Evolutionary conservation across 2,329 filamentous ascomycete genomes (phyloP).

Genomic region (Neofusicoccum parvum): DNA sequence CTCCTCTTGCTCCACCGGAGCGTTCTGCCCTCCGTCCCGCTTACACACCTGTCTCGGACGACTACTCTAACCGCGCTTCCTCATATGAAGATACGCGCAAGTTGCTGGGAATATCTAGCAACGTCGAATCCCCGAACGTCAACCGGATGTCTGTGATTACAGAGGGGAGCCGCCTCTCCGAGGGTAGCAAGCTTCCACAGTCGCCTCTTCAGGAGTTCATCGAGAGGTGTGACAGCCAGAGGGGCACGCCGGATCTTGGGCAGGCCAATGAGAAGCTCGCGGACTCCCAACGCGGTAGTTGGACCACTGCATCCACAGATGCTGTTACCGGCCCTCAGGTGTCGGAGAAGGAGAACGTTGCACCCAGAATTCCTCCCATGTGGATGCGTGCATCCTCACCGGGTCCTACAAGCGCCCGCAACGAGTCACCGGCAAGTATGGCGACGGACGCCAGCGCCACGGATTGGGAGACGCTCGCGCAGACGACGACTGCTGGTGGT

Average conservation of each 20-base stretch:
- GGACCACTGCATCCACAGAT: not conserved
- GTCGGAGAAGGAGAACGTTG: not conserved
- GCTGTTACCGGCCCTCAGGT: not conserved
- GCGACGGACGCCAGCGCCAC: constrained; percentile 26
- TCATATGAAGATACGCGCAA: constrained; percentile 21
- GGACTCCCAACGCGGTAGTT: not conserved
- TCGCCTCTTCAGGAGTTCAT: constrained; percentile 7
- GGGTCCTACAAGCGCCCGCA: constrained; percentile 11
- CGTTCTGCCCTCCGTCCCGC: constrained; percentile 26
- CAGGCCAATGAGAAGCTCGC: not conserved
- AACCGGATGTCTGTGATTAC: not conserved
- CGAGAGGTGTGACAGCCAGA: not conserved
- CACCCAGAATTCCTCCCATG: not conserved
- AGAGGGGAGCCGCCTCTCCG: not conserved
- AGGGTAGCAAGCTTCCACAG: not conserved
- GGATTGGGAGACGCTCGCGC: constrained; percentile 40
- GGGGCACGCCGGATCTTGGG: not conserved
- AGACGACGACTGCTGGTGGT: constrained; percentile 19
- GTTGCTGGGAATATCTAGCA: constrained; percentile 13
- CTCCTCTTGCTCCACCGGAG: constrained; percentile 34
- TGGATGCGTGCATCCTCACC: constrained; percentile 13
- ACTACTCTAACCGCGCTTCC: not conserved
- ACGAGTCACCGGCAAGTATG: not conserved
- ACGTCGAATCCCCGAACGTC: not conserved
- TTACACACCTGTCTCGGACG: not conserved